These are phyloP conservation scores for Fusarium virguliforme DNA, from an alignment of 2,329 filamentous ascomycete species.

Conservation along the genomic window DNA sequence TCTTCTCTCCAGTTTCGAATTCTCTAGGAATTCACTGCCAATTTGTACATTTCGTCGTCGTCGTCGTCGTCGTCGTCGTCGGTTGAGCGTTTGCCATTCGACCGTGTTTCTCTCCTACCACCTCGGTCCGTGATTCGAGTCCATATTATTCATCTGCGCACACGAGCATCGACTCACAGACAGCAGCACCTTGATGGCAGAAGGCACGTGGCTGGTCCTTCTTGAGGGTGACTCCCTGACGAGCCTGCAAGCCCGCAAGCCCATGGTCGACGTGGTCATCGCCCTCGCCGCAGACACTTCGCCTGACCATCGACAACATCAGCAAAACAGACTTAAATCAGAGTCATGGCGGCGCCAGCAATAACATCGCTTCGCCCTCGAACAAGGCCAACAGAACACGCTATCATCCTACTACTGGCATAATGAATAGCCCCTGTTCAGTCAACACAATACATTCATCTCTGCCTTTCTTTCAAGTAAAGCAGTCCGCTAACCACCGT, in stretches of 20 bases:
- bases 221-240: constrained; percentile 1
- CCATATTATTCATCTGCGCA: not conserved
- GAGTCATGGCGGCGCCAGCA: not conserved
- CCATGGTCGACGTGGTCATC: not conserved
- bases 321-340: not conserved
- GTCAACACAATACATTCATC: constrained; percentile 1
- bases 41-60: not conserved
- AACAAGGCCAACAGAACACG: not conserved
- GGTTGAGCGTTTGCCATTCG: no score
- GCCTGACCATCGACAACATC: not conserved
- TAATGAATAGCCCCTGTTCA: constrained; percentile 1
- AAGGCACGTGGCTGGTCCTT: no score
- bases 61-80: not conserved
- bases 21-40: not conserved
- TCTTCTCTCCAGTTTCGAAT: rapidly evolving
- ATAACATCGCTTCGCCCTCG: not conserved
- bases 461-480: constrained; percentile 1
- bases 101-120: no score
- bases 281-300: not conserved
- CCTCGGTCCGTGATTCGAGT: not conserved
- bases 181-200: not conserved
- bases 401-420: not conserved
- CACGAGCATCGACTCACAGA: not conserved
- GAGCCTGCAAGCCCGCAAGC: not conserved
- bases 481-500: not conserved